Base-by-base conservation (phyloP, 169 alveolate genomes). In the Eimeria praecox region DNA sequence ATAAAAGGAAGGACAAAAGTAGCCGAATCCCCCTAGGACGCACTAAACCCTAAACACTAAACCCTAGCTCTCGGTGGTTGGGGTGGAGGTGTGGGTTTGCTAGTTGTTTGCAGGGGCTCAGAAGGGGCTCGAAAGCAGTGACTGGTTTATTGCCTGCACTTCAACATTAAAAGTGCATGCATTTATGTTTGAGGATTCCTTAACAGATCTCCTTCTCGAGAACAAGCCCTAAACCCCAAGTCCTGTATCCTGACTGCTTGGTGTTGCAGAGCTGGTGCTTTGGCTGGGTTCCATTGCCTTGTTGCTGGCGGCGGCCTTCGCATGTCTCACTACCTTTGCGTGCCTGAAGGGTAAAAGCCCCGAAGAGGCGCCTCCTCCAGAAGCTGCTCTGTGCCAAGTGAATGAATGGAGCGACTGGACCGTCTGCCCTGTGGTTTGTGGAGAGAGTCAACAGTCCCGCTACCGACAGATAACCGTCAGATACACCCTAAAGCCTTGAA, bases 371-470 rank as follows among this genome's bases (percentile, higher is more conserved):
- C 40, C 56, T 4, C 38, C 52, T 16, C 73, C 92, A 2, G 33
- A 14, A 4, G 40, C 27, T 16, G 77, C 46, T 40, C 30, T 18
- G 9, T 85, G 92, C 35, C n/a, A 54, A 33, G 64, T 69, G 44
- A 56, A 52, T 22, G 59, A 54, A 30, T 85, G 92, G 92, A 38
- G 80, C 35, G 92, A 85, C 27, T 85, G 92, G 92, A n/a, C 56
- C 24, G 59, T 52, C 4, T 85, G 92, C 64, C 92, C 92, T 16
- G 77, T 35, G 18, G 92, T 46, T 10, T 85, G 92, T 18, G 92
- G 92, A 85, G 77, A 85, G 14, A 35, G 92, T 38, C 22, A n/a
- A 2, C 92, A 85, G 24, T 3, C 24, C 35, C n/a, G 92, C 24
- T 22, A 30, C n/a, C n/a, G 92, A n/a, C 62, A 16, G 14, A 85